phyloP scores from a whole-genome alignment of 805 yeast genomes.

The Ogataea thermomethanolica region DNA sequence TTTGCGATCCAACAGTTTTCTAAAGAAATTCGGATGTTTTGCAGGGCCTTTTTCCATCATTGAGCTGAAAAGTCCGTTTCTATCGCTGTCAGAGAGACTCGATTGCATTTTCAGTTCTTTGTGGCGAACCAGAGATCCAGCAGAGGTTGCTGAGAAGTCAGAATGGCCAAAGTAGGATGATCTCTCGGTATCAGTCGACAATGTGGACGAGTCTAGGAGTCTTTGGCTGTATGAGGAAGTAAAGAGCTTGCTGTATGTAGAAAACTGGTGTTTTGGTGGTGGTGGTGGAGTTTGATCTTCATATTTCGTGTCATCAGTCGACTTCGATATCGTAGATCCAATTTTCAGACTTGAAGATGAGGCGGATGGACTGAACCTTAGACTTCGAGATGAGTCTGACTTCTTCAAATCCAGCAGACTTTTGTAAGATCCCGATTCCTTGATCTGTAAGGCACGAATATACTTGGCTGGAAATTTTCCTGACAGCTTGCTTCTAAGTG shows the following conservation, averaged over 20 bases:
- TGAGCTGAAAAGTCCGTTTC: constrained; percentile 35
- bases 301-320: constrained; percentile 8
- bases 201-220: constrained; percentile 29
- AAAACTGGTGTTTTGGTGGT: constrained; percentile 35
- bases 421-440: constrained; percentile 19
- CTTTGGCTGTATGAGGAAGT: constrained; percentile 26
- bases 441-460: constrained; percentile 53
- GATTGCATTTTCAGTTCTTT: constrained; percentile 34
- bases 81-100: constrained; percentile 19
- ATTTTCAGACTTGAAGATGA: constrained; percentile 17
- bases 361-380: constrained; percentile 16
- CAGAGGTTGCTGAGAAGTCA: constrained; percentile 84
- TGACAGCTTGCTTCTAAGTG: constrained; percentile 72
- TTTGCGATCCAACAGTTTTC: constrained; percentile 38
- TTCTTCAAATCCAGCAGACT: constrained; percentile 15
- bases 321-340: constrained; percentile 15
- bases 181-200: constrained; percentile 34
- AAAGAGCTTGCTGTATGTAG: constrained; percentile 15
- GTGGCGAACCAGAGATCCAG: constrained; percentile 80
- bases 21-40: constrained; percentile 44
- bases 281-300: constrained; percentile 33
- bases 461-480: constrained; percentile 89
- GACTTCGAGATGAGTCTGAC: constrained; percentile 11
- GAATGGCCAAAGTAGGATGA: constrained; percentile 52
- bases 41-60: constrained; percentile 42